phyloP scores from a whole-genome alignment of 768 basidiomycete species.

The Tricholoma terreum region DNA sequence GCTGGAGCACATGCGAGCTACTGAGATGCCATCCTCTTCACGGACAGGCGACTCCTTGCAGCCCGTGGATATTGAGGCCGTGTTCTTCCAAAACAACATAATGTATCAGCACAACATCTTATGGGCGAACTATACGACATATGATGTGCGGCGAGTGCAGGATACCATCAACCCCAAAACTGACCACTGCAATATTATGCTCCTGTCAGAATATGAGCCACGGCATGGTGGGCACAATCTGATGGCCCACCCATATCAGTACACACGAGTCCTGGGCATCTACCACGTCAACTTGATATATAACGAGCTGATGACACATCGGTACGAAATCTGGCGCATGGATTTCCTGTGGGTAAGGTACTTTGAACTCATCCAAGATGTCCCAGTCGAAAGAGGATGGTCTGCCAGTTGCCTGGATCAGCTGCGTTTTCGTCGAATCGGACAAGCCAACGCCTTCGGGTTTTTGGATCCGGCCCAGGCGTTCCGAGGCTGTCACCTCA shows the following conservation, averaged over 20 bases:
- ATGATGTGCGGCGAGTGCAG: neutral
- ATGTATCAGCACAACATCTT: neutral
- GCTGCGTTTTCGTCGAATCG: neutral
- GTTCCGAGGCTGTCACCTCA: conserved; percentile 13
- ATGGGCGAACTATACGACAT: neutral
- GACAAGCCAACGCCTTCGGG: conserved; percentile 6
- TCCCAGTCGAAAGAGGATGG: neutral
- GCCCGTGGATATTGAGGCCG: neutral
- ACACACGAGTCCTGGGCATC: neutral
- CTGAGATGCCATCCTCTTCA: neutral
- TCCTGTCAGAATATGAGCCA: neutral
- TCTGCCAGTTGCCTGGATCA: neutral
- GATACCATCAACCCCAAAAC: neutral
- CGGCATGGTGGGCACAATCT: neutral
- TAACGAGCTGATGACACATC: neutral
- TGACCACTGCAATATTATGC: neutral
- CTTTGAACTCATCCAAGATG: neutral
- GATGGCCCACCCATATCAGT: neutral
- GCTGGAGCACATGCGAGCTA: neutral
- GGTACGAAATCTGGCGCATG: neutral
- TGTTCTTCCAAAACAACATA: neutral
- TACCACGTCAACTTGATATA: neutral
- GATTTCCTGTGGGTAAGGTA: neutral
- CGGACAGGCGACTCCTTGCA: neutral
- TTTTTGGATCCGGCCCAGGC: conserved; percentile 17